phyloP scores from a whole-genome alignment of 2,329 filamentous ascomycete species.

The Trichoderma semiorbis region DNA sequence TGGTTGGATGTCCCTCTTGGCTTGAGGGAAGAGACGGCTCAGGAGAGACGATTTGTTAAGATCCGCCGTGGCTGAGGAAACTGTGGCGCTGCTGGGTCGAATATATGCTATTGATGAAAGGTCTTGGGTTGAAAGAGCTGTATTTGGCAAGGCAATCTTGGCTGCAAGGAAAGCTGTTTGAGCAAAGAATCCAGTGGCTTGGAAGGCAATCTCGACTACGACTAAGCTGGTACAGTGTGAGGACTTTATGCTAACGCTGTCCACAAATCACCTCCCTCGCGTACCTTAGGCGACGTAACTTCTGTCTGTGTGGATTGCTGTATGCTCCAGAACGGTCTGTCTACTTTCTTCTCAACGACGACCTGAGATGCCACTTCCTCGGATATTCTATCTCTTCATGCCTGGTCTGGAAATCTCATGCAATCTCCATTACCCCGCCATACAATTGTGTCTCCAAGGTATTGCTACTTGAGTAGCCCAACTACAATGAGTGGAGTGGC shows the following conservation, averaged over 20 bases:
- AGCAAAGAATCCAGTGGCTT: not conserved
- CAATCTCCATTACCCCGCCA: too few species aligned
- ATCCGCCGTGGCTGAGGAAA: not conserved
- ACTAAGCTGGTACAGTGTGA: not conserved
- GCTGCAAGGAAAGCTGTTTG: not conserved
- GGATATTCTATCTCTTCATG: too few species aligned
- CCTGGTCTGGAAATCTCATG: too few species aligned
- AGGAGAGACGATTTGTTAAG: not conserved
- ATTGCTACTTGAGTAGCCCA: too few species aligned
- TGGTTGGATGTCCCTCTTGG: not conserved
- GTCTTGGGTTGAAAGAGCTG: not conserved
- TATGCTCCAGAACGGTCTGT: too few species aligned
- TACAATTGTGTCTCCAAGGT: too few species aligned
- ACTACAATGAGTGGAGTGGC: too few species aligned
- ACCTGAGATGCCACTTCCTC: too few species aligned
- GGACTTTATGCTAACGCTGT: not conserved
- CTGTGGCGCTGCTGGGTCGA: not conserved
- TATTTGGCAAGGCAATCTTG: not conserved
- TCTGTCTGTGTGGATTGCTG: too few species aligned
- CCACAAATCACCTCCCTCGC: not conserved
- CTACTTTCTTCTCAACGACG: too few species aligned
- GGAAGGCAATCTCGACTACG: not conserved
- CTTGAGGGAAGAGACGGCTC: not conserved
- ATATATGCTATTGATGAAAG: not conserved
- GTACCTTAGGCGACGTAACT: too few species aligned